Evolutionary conservation across 768 basidiomycete genomes (phyloP).

Genomic region (Serendipita sp.): DNA sequence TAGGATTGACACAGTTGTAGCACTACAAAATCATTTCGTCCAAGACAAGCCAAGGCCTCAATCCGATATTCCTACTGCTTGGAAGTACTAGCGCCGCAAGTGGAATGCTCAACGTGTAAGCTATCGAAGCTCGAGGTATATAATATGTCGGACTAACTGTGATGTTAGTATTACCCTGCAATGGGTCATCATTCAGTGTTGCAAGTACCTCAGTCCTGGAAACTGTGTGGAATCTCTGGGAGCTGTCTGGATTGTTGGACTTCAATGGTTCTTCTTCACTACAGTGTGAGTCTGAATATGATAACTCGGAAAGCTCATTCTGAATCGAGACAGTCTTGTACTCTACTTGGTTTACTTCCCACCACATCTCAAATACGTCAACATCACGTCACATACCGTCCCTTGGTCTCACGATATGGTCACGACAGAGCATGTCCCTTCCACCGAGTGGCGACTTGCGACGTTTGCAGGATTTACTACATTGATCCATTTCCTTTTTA

Average conservation of each 20-base stretch:
- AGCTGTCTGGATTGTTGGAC: conserved; percentile 63
- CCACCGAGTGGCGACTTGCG: background rate
- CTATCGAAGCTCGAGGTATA: background rate
- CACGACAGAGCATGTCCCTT: conserved; percentile 4
- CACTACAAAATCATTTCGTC: conserved; percentile 65
- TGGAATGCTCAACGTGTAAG: conserved; percentile 71
- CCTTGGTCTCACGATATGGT: conserved; percentile 3
- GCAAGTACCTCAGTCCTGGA: conserved; percentile 43
- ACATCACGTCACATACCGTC: conserved; percentile 14
- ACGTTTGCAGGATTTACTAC: conserved; percentile 4
- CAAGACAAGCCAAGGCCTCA: conserved; percentile 75
- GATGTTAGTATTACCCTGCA: conserved; percentile 54
- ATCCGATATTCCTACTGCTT: conserved; percentile 78
- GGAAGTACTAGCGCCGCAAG: conserved; percentile 74
- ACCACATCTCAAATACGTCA: conserved; percentile 53
- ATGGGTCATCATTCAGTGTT: conserved; percentile 69
- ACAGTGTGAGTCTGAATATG: conserved; percentile 43
- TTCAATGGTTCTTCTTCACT: conserved; percentile 76
- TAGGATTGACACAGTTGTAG: conserved; percentile 29
- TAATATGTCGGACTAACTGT: background rate
- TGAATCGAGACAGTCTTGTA: conserved; percentile 40
- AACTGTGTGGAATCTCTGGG: conserved; percentile 66
- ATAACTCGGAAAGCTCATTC: background rate
- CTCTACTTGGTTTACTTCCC: conserved; percentile 92
- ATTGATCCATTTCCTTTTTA: conserved; percentile 21